Conservation (phyloP, 2,329 filamentous ascomycete species). For the Periconia digitata region DNA sequence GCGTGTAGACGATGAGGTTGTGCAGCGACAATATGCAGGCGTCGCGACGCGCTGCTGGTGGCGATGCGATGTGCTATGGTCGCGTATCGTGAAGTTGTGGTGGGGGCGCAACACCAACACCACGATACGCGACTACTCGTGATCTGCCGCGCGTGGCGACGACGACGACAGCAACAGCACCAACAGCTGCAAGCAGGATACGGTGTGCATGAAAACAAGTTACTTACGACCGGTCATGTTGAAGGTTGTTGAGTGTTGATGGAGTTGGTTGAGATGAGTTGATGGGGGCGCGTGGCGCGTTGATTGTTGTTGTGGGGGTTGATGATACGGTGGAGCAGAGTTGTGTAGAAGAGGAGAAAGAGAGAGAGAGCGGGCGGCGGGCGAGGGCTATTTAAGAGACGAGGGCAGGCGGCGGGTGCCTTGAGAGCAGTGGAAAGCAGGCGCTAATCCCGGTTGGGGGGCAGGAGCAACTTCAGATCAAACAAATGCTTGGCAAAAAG, state of each 20-base stretch:
- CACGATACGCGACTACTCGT: slow-evolving; percentile 23
- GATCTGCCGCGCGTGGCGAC: slow-evolving; percentile 9
- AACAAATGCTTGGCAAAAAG: slow-evolving; percentile 16
- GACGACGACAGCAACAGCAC: slow-evolving; percentile 14
- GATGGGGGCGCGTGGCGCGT: slow-evolving; percentile 14
- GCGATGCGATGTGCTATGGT: slow-evolving; percentile 14
- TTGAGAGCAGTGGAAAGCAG: slow-evolving; percentile 22
- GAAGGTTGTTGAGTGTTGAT: slow-evolving; percentile 28
- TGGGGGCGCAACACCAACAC: slow-evolving; percentile 26
- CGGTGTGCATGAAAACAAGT: slow-evolving; percentile 8
- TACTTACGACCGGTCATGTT: slow-evolving; percentile 52
- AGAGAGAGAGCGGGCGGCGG: slow-evolving; percentile 12
- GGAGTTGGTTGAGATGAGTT: slow-evolving; percentile 19
- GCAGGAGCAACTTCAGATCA: slow-evolving; percentile 13
- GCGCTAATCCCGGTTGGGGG: slow-evolving; percentile 27
- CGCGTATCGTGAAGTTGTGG: slow-evolving; percentile 6
- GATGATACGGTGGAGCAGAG: slow-evolving; percentile 11
- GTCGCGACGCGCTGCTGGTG: slow-evolving; percentile 11
- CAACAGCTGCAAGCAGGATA: slow-evolving; percentile 20
- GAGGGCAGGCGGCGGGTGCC: slow-evolving; percentile 20
- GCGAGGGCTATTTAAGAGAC: slow-evolving; percentile 23
- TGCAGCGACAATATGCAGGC: slow-evolving; percentile 17
- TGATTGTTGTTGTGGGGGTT: slow-evolving; percentile 4
- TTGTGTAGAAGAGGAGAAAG: slow-evolving; percentile 18
- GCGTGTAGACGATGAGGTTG: slow-evolving; percentile 7